Conservation (phyloP, 305 asterid genomes). For the Rubia peregrina region DNA sequence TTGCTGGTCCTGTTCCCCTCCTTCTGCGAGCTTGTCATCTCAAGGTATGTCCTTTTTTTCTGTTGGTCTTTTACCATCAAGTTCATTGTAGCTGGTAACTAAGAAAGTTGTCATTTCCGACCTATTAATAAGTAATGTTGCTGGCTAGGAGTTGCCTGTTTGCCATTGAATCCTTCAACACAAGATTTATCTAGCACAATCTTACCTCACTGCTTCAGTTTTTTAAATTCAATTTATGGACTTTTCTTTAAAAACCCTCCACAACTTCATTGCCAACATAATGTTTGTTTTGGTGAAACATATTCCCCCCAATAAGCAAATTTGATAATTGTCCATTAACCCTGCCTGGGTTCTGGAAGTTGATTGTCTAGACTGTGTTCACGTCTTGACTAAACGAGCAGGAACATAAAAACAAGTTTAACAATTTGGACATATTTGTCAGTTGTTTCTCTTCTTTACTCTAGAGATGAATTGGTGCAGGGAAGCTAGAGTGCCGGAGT, state of each 20-base stretch:
- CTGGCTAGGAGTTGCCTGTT: not conserved
- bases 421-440: not conserved
- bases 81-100: not conserved
- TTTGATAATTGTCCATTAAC: not conserved
- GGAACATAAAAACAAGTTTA: not conserved
- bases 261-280: not conserved
- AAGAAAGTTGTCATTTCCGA: not conserved
- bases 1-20: conserved; percentile 82
- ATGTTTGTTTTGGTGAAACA: not conserved
- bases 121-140: not conserved
- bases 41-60: conserved; percentile 48
- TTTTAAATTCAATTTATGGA: not conserved
- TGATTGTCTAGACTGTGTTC: not conserved
- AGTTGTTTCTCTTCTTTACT: not conserved
- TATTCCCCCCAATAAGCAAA: not conserved
- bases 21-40: conserved; percentile 81
- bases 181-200: not conserved
- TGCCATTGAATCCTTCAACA: not conserved
- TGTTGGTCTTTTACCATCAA: not conserved
- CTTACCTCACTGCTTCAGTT: not conserved
- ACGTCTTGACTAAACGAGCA: not conserved
- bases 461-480: conserved; percentile 30
- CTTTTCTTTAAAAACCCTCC: not conserved
- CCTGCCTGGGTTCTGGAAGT: not conserved
- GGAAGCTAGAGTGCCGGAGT: conserved; percentile 70